Evolutionary conservation across 2,329 filamentous ascomycete genomes (phyloP).

Genomic region (Ophiostoma fasciatum): DNA sequence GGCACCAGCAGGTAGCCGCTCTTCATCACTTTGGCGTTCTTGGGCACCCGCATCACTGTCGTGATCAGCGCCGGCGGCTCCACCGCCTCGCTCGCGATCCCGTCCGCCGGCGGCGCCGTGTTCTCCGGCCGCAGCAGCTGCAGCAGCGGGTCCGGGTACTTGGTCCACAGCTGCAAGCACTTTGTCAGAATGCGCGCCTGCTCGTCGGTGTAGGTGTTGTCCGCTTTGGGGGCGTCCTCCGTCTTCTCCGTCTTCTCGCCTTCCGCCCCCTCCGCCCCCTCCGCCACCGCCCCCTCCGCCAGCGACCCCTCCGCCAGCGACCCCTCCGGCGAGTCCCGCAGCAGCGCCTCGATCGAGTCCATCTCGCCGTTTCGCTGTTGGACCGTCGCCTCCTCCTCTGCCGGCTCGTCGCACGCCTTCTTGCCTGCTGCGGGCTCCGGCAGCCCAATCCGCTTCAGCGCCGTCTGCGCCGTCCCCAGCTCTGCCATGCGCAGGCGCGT

Average conservation of each 20-base stretch:
- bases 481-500: constrained; percentile 62
- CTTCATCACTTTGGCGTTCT: constrained; percentile 70
- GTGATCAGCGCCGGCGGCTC: constrained; percentile 53
- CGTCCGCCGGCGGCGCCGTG: constrained; percentile 54
- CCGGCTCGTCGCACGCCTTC: constrained; percentile 19
- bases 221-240: not conserved
- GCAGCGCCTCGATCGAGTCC: constrained; percentile 41
- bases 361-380: constrained; percentile 18
- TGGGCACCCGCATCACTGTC: constrained; percentile 61
- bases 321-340: constrained; percentile 41
- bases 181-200: constrained; percentile 35
- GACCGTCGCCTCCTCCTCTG: constrained; percentile 17
- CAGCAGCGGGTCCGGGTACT: constrained; percentile 39
- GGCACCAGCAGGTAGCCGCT: constrained; percentile 78
- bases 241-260: not conserved
- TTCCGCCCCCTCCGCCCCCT: not conserved
- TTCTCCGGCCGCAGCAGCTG: constrained; percentile 44
- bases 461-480: constrained; percentile 58
- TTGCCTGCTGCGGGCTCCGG: no score
- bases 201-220: constrained; percentile 29
- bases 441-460: constrained; percentile 44
- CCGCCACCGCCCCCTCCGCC: not conserved
- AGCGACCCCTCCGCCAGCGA: constrained; percentile 16
- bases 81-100: constrained; percentile 32
- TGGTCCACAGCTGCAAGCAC: constrained; percentile 50